phyloP scores from a whole-genome alignment of 345 rosid species.

The Populus simonii region DNA sequence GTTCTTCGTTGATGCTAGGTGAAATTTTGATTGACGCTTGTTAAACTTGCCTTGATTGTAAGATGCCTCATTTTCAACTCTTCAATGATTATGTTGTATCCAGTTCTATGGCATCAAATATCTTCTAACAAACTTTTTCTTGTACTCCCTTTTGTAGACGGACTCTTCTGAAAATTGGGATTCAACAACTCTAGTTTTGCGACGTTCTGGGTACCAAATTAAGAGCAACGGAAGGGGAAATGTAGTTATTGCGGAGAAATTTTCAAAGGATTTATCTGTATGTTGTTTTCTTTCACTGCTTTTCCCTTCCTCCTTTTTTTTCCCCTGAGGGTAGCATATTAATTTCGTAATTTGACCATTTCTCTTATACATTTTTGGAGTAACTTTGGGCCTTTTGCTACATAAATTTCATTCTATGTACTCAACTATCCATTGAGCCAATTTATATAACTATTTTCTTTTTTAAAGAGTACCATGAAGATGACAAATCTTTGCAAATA shows the following conservation, averaged over 20 bases:
- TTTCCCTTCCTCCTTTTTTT: background rate
- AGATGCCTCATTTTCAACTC: background rate
- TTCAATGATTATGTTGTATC: background rate
- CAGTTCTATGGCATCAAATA: background rate
- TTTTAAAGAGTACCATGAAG: background rate
- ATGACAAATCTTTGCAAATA: background rate
- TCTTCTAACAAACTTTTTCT: background rate
- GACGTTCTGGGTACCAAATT: conserved; percentile 60
- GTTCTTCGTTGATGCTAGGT: too few relatives aligned
- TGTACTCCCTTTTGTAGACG: conserved; percentile 32
- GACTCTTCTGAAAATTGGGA: conserved; percentile 79
- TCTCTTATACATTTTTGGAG: background rate
- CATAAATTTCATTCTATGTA: too few relatives aligned
- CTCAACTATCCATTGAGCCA: too few relatives aligned
- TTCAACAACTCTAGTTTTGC: conserved; percentile 50
- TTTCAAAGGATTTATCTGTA: conserved; percentile 60
- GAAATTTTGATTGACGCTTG: too few relatives aligned
- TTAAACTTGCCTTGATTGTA: too few relatives aligned
- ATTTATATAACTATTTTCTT: background rate
- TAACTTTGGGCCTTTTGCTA: too few relatives aligned
- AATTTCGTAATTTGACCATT: background rate
- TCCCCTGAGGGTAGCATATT: background rate
- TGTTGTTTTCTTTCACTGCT: conserved; percentile 9
- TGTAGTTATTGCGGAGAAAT: conserved; percentile 52
- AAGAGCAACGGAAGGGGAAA: conserved; percentile 44